These are phyloP conservation scores for Pisolithus tinctorius DNA, from an alignment of 768 basidiomycete species.

Conservation along the genomic window DNA sequence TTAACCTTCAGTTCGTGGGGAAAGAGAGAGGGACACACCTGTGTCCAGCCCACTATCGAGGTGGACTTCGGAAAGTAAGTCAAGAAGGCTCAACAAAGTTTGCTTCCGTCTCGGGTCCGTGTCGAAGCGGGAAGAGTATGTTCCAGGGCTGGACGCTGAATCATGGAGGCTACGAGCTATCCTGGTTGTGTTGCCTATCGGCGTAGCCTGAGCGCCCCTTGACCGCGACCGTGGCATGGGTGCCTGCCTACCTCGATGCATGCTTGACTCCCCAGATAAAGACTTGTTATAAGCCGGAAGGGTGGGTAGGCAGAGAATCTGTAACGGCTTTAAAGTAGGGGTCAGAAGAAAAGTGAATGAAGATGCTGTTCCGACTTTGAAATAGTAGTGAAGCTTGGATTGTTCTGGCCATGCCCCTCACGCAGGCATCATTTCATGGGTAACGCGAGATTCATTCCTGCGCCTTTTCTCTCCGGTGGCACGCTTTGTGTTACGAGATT, in stretches of 20 bases:
- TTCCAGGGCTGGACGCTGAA: slow-evolving; percentile 15
- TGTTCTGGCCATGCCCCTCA: slow-evolving; percentile 29
- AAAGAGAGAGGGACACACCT: slow-evolving; percentile 20
- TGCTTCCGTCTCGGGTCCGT: slow-evolving; percentile 35
- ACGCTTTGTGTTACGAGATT: slow-evolving; percentile 27
- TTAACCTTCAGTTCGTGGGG: slow-evolving; percentile 1
- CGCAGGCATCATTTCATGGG: slow-evolving; percentile 19
- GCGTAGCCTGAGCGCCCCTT: slow-evolving; percentile 19
- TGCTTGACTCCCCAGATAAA: slow-evolving; percentile 18
- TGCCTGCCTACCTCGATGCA: slow-evolving; percentile 28
- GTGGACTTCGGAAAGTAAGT: slow-evolving; percentile 39
- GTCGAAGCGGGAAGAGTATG: slow-evolving; percentile 25
- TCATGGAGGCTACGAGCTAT: slow-evolving; percentile 23
- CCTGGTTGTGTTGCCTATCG: slow-evolving; percentile 15
- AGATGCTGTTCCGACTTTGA: slow-evolving; percentile 26
- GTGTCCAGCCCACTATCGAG: slow-evolving; percentile 30
- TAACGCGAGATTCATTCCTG: slow-evolving; percentile 32
- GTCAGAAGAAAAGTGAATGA: slow-evolving; percentile 21
- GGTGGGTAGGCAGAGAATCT: slow-evolving; percentile 13
- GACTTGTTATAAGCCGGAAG: slow-evolving; percentile 14
- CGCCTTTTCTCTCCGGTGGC: slow-evolving; percentile 26
- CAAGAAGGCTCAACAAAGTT: slow-evolving; percentile 40
- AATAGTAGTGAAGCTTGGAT: slow-evolving; percentile 28
- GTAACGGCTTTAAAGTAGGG: slow-evolving; percentile 24
- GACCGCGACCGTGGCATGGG: slow-evolving; percentile 20